Evolutionary conservation across 116 monocot species (phyloP).

Genomic region (Posidonia oceanica): DNA sequence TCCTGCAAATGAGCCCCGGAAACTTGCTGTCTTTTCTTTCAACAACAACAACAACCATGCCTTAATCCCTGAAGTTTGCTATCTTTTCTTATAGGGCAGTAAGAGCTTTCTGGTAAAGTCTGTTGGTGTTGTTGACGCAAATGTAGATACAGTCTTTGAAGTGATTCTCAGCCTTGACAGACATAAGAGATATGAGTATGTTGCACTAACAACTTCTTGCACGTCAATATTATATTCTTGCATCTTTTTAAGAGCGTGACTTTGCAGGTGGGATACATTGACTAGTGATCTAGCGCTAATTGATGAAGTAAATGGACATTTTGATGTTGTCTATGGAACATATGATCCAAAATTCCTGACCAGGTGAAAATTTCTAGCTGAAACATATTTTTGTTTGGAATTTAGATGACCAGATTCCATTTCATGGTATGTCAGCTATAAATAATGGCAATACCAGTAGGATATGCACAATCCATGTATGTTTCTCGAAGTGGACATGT

Average conservation of each 20-base stretch:
- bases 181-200: constrained; percentile 84
- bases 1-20: too few relatives aligned
- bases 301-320: constrained; percentile 70
- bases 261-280: constrained; percentile 88
- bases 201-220: constrained; percentile 8
- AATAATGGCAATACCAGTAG: neutral
- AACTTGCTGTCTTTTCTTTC: too few relatives aligned
- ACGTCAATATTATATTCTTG: neutral
- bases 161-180: constrained; percentile 60
- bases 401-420: neutral
- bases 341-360: constrained; percentile 54
- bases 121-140: constrained; percentile 80
- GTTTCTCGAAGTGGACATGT: too few relatives aligned
- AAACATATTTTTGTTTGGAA: neutral
- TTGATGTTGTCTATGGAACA: constrained; percentile 89
- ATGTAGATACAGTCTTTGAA: constrained; percentile 76
- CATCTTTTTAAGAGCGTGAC: constrained; percentile 7
- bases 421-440: neutral
- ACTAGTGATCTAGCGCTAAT: constrained; percentile 69
- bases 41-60: neutral
- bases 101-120: constrained; percentile 65
- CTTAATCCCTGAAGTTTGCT: neutral
- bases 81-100: constrained; percentile 25
- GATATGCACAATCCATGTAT: neutral
- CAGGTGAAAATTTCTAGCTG: constrained; percentile 24